These are phyloP conservation scores for Aspergillus kassunensis DNA, from an alignment of 495 filamentous ascomycete species.

Conservation along the genomic window DNA sequence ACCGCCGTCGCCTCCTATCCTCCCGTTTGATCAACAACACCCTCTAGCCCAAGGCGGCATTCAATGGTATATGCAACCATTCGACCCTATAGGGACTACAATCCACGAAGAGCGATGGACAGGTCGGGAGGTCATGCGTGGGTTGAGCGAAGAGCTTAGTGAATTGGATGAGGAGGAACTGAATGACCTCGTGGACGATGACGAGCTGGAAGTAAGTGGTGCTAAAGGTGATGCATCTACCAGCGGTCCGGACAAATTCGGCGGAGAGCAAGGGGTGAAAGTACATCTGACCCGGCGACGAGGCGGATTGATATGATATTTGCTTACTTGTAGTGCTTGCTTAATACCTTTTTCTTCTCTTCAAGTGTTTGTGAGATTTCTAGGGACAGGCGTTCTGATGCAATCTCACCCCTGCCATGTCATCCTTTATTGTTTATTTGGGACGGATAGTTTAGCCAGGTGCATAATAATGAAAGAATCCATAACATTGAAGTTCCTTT, in stretches of 20 bases:
- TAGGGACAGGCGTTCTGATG: constrained; percentile 9
- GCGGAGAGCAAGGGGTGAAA: constrained; percentile 20
- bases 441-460: neutral
- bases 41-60: constrained; percentile 68
- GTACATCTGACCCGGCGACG: constrained; percentile 39
- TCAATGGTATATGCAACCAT: constrained; percentile 83
- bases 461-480: constrained; percentile 2
- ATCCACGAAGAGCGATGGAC: constrained; percentile 74
- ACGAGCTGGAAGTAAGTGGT: constrained; percentile 30
- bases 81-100: constrained; percentile 73
- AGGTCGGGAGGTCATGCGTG: constrained; percentile 68
- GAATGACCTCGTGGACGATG: constrained; percentile 54
- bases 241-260: constrained; percentile 8
- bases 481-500: too few species aligned
- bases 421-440: too few species aligned
- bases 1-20: constrained; percentile 43
- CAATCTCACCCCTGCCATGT: neutral
- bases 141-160: constrained; percentile 79
- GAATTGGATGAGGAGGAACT: constrained; percentile 87
- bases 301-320: constrained; percentile 29
- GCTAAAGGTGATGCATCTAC: constrained; percentile 3
- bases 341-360: constrained; percentile 6
- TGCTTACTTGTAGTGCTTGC: constrained; percentile 11
- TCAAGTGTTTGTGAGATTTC: neutral
- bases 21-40: constrained; percentile 49